These are phyloP conservation scores for Lasiosphaeris hirsuta DNA, from an alignment of 495 filamentous ascomycete species.

Conservation along the genomic window DNA sequence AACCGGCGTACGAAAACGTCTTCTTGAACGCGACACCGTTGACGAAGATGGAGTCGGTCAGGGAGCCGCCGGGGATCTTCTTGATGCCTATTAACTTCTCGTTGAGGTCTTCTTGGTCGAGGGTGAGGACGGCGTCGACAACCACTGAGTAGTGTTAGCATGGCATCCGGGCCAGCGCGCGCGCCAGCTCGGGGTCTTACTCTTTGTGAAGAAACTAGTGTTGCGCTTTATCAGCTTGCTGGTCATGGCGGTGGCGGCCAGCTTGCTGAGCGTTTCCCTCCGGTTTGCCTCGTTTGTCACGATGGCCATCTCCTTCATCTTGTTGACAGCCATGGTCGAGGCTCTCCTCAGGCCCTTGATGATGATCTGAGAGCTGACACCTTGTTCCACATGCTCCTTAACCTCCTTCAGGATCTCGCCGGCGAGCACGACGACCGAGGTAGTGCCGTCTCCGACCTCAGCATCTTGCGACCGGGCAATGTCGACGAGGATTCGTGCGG, in stretches of 20 bases:
- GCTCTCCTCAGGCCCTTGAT: conserved; percentile 93
- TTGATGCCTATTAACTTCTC: conserved; percentile 98
- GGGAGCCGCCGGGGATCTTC: conserved; percentile 93
- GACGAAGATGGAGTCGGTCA: conserved; percentile 95
- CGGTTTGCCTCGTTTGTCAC: conserved; percentile 81
- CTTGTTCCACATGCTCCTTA: conserved; percentile 91
- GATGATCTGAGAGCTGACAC: conserved; percentile 94
- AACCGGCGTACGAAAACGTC: conserved; percentile 98
- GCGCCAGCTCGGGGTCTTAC: conserved; percentile 41
- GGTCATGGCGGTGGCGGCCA: conserved; percentile 98
- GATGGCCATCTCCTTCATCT: conserved; percentile 95
- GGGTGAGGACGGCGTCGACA: conserved; percentile 92
- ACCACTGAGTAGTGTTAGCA: conserved; percentile 62
- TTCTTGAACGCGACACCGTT: conserved; percentile 99
- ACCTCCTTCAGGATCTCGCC: conserved; percentile 96
- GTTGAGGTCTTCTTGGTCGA: conserved; percentile 96
- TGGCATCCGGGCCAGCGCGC: neutral
- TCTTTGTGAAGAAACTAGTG: conserved; percentile 95
- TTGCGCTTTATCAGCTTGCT: conserved; percentile 99
- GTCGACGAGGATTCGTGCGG: conserved; percentile 95
- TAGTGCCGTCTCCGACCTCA: conserved; percentile 97
- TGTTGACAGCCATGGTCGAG: conserved; percentile 90
- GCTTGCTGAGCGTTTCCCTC: conserved; percentile 81
- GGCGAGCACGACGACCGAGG: conserved; percentile 91
- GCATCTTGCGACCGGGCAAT: conserved; percentile 98